phyloP scores from a whole-genome alignment of 768 basidiomycete species.

The Clathrus columnatus region DNA sequence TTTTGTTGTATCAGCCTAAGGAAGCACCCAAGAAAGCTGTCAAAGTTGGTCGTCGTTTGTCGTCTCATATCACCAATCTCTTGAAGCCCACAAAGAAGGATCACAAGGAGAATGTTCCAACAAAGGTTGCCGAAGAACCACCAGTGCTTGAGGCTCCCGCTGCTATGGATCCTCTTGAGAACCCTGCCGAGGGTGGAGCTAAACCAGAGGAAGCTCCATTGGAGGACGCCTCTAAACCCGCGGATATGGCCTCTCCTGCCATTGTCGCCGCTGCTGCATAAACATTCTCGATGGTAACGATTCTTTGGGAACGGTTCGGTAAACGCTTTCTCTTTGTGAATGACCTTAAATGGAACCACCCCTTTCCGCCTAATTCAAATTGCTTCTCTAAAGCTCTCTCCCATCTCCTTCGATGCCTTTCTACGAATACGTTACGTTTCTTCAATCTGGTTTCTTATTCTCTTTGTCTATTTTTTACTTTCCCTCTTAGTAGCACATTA shows the following conservation, averaged over 20 bases:
- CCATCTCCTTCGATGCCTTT: constrained; percentile 28
- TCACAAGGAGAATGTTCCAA: constrained; percentile 49
- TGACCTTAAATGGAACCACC: constrained; percentile 2
- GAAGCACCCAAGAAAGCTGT: constrained; percentile 30
- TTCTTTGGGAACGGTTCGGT: no score
- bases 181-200: constrained; percentile 48
- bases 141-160: constrained; percentile 80
- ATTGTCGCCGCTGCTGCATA: constrained; percentile 78
- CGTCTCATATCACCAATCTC: constrained; percentile 72
- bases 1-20: constrained; percentile 17
- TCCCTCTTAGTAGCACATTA: constrained; percentile 50
- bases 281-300: constrained; percentile 23
- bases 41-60: constrained; percentile 78
- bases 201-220: constrained; percentile 20
- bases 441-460: constrained; percentile 45
- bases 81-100: constrained; percentile 69
- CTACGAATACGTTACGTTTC: constrained; percentile 30
- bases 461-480: constrained; percentile 44
- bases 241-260: constrained; percentile 24
- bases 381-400: constrained; percentile 25
- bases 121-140: constrained; percentile 84
- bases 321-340: constrained; percentile 32
- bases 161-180: constrained; percentile 77
- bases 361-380: not conserved
- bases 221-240: constrained; percentile 14